phyloP scores from a whole-genome alignment of 768 basidiomycete species.

The Kwoniella sp. region DNA sequence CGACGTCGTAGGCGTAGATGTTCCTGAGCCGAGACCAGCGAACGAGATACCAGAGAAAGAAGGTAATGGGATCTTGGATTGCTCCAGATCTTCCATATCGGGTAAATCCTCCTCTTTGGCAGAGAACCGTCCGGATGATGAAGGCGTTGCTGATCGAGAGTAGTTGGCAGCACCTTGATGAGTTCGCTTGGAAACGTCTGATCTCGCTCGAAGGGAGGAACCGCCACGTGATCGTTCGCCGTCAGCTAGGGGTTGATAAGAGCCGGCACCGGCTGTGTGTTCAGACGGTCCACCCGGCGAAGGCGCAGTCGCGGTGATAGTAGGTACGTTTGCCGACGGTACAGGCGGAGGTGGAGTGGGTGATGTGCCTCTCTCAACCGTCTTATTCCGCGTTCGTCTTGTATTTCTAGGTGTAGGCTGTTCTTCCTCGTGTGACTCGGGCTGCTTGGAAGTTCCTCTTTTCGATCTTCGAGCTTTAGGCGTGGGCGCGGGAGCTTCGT shows the following conservation, averaged over 20 bases:
- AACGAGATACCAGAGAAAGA: slow-evolving; percentile 45
- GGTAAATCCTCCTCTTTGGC: slow-evolving; percentile 52
- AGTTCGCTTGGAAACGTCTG: slow-evolving; percentile 35
- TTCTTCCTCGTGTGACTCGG: slow-evolving; percentile 28
- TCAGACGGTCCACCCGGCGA: slow-evolving; percentile 29
- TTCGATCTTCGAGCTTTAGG: slow-evolving; percentile 28
- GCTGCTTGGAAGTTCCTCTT: slow-evolving; percentile 23
- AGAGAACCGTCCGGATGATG: slow-evolving; percentile 38
- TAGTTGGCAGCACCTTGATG: slow-evolving; percentile 36
- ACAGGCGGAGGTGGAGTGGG: slow-evolving; percentile 28
- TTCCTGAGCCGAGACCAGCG: slow-evolving; percentile 16
- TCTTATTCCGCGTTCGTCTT: slow-evolving; percentile 25
- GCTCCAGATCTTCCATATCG: slow-evolving; percentile 46
- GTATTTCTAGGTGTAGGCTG: slow-evolving; percentile 27
- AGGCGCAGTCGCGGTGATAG: slow-evolving; percentile 48
- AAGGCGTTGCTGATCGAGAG: slow-evolving; percentile 39
- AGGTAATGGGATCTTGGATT: slow-evolving; percentile 42
- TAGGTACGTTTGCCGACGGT: slow-evolving; percentile 28
- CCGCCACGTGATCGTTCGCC: slow-evolving; percentile 24
- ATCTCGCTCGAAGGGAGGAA: slow-evolving; percentile 39
- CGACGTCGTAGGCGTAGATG: neutral
- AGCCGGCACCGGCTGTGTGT: slow-evolving; percentile 6
- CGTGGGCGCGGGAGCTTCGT: slow-evolving; percentile 28
- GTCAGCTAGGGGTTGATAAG: slow-evolving; percentile 33
- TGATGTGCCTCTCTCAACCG: slow-evolving; percentile 33